A percentile compares a stretch with the other conserved stretches of the same genome.
These are phyloP conservation scores for Saturnispora besseyi DNA, from an alignment of 805 yeast species.

Conservation along the genomic window DNA sequence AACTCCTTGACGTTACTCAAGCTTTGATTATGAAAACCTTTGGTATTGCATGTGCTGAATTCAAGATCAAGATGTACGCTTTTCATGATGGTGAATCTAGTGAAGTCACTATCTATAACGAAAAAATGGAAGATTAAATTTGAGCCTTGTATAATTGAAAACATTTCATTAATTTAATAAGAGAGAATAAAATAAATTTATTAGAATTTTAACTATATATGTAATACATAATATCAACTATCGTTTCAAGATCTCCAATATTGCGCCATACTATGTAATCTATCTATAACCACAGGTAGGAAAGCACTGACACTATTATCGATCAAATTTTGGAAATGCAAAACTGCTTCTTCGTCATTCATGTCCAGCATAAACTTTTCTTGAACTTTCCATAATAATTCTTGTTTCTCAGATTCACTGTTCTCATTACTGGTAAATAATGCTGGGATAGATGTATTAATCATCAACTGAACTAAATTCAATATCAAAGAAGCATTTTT, in stretches of 20 bases:
- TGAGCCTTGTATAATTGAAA: constrained; percentile 3
- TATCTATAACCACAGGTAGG: constrained; percentile 89
- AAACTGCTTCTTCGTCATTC: constrained; percentile 92
- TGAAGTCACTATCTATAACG: constrained; percentile 17
- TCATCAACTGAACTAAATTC: constrained; percentile 88
- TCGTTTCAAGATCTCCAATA: constrained; percentile 77
- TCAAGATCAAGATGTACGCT: constrained; percentile 72
- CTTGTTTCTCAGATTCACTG: constrained; percentile 61
- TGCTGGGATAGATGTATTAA: constrained; percentile 87
- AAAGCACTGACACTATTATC: constrained; percentile 92
- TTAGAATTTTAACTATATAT: neutral
- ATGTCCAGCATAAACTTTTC: constrained; percentile 90
- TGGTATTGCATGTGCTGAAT: constrained; percentile 90
- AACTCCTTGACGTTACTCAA: constrained; percentile 77
- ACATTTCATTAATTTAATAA: constrained; percentile 6
- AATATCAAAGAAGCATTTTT: constrained; percentile 84
- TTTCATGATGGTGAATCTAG: constrained; percentile 58
- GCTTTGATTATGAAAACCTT: constrained; percentile 88
- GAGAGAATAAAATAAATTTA: neutral
- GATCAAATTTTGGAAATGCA: constrained; percentile 88
- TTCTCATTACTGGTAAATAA: constrained; percentile 37
- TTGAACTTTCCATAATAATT: constrained; percentile 83
- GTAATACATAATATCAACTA: neutral
- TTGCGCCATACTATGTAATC: constrained; percentile 91
- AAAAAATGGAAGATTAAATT: constrained; percentile 8